These are phyloP conservation scores for Aegilops bicornis DNA, from an alignment of 176 grass and related monocot species.

Conservation along the genomic window DNA sequence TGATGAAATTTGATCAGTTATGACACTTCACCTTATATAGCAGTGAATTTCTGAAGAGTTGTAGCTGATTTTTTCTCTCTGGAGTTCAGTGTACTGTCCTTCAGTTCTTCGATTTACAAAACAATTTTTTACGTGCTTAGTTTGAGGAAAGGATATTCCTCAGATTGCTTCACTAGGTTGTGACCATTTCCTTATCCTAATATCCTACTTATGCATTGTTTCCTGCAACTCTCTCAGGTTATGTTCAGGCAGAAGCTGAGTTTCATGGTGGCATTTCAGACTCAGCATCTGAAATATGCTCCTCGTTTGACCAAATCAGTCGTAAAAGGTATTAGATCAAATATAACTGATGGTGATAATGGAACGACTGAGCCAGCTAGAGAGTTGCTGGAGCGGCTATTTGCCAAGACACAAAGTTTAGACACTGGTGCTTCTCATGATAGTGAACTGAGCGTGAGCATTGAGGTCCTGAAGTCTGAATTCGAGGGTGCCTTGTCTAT, in stretches of 20 bases:
- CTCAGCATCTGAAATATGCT: conserved; percentile 41
- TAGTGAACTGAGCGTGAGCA: conserved; percentile 51
- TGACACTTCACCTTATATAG: neutral
- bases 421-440: conserved; percentile 41
- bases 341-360: conserved; percentile 53
- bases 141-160: neutral
- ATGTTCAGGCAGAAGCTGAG: conserved; percentile 44
- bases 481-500: conserved; percentile 61
- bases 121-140: neutral
- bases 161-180: neutral
- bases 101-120: neutral
- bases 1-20: neutral
- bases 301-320: conserved; percentile 46
- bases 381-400: conserved; percentile 66
- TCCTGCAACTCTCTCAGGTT: conserved; percentile 35
- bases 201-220: neutral
- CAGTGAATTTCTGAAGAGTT: neutral
- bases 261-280: conserved; percentile 38
- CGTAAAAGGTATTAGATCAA: conserved; percentile 38
- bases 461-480: conserved; percentile 68
- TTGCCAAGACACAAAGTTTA: conserved; percentile 57
- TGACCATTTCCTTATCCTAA: conserved; percentile 1
- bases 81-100: neutral
- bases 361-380: conserved; percentile 55
- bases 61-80: neutral